Base-by-base conservation (phyloP, 257 asterid species). In the Ehretia macrophylla region DNA sequence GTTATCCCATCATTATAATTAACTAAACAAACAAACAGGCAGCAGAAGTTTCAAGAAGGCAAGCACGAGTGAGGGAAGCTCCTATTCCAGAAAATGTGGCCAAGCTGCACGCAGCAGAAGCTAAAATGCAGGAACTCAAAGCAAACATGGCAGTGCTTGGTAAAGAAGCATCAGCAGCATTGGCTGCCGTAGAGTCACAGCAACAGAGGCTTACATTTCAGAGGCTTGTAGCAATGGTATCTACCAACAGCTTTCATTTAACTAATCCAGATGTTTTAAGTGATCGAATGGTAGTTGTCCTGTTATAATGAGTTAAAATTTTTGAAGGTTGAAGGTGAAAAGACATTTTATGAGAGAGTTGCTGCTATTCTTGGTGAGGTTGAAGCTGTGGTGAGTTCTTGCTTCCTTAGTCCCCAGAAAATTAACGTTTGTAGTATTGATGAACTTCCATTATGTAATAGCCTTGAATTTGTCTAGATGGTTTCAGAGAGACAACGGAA, bases 121-220 rank as follows among this genome's bases (percentile, higher is more conserved):
- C 97, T 66, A 89, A 65, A 76, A 93, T 93, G 94, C 96, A 83
- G 32, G 99, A 93, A 85, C 87, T 88, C 32, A 86, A 73, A 62
- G 96, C 96, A 56, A 86, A 80, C 68, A 93, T 93, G 99, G 85
- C 97, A 62, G 90, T 93, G 44, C 90, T 93, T 37, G 99, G 99
- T 74, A 89, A 93, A 81, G 99, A 93, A 84, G 97, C 99, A 55
- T 82, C 94, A 32, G 71, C 95, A 44, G 99, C 97, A 45, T 76
- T 93, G 79, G 82, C 96, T 55, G 85, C 99, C 40, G 97, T 83
- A 16, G 95, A 93, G 77, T 81, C 99, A 39, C 99, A 93, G 81
- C 97, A 93, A 77, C 97, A 93, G 72, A 82, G 99, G 79, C 83
- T 89, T 53, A 84, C 99, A 23, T 89, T 86, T 65, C 99, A 93